Evolutionary conservation across 2,329 filamentous ascomycete species (phyloP).

Genomic region (Trichoderma sp.): DNA sequence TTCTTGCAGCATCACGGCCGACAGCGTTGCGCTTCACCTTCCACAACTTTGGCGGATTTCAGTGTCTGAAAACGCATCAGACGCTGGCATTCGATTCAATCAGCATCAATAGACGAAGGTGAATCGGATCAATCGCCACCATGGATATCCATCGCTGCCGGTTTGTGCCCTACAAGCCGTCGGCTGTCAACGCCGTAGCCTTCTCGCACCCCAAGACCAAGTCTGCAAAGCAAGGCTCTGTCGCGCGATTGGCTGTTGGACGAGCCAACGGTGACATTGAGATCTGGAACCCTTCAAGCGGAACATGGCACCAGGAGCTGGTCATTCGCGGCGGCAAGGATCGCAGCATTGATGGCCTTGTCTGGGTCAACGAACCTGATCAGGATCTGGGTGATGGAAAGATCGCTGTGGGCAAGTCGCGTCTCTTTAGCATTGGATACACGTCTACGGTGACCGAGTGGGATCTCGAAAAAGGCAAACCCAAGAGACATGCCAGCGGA

Average conservation of each 20-base stretch:
- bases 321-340: conserved; percentile 80
- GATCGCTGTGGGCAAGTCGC: conserved; percentile 65
- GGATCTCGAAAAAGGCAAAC: conserved; percentile 77
- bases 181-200: conserved; percentile 89
- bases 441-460: conserved; percentile 92
- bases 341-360: conserved; percentile 83
- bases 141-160: conserved; percentile 98
- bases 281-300: conserved; percentile 87
- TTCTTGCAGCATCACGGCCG: conserved; percentile 16
- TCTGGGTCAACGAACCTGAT: conserved; percentile 85
- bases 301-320: conserved; percentile 85
- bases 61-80: neutral
- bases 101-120: neutral
- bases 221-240: conserved; percentile 48
- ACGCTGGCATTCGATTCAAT: neutral
- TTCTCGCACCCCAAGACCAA: conserved; percentile 72
- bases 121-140: conserved; percentile 19
- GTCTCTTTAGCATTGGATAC: conserved; percentile 95
- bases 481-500: conserved; percentile 79
- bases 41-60: conserved; percentile 23
- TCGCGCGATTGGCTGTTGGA: conserved; percentile 79
- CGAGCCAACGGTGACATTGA: conserved; percentile 95
- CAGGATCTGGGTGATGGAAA: conserved; percentile 63
- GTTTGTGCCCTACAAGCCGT: conserved; percentile 88
- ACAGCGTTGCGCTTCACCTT: conserved; percentile 10